A percentile compares a stretch with the other conserved stretches of the same genome.
Evolutionary conservation across 2,329 filamentous ascomycete species (phyloP).

Genomic region (Calonectria crousiana): DNA sequence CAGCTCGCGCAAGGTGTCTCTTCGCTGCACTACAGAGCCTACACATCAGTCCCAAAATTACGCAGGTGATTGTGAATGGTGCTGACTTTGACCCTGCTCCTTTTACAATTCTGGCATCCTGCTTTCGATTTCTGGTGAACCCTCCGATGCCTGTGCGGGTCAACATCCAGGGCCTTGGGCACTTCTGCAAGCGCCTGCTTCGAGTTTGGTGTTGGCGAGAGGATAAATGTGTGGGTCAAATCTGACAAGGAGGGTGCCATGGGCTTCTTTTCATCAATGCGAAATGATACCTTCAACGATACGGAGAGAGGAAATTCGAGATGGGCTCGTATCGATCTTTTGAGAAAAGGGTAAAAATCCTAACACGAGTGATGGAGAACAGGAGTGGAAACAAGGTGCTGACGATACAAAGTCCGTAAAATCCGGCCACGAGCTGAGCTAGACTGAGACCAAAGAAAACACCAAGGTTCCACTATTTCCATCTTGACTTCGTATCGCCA

Average conservation of each 20-base stretch:
- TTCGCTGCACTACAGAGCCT: not conserved
- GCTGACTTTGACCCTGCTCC: not conserved
- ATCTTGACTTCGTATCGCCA: constrained; percentile 4
- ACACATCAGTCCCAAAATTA: not conserved
- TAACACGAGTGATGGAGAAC: not conserved
- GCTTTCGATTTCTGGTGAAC: not conserved
- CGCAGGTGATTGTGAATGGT: too few relatives aligned
- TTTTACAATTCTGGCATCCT: not conserved
- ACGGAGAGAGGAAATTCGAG: not conserved
- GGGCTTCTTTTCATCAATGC: not conserved
- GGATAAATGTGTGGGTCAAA: not conserved
- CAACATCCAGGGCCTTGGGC: not conserved
- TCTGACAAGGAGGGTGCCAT: not conserved
- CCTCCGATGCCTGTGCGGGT: not conserved
- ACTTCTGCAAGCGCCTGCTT: not conserved
- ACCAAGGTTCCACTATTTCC: not conserved
- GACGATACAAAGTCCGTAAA: not conserved
- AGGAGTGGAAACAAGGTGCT: not conserved
- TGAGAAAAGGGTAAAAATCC: not conserved
- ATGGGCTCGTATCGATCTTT: not conserved
- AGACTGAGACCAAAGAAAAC: not conserved
- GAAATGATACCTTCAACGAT: not conserved
- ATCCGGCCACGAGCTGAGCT: not conserved
- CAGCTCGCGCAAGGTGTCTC: not conserved
- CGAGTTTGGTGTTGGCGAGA: not conserved